phyloP scores from a whole-genome alignment of 2,329 filamentous ascomycete genomes.

The Colletotrichum orchidophilum region DNA sequence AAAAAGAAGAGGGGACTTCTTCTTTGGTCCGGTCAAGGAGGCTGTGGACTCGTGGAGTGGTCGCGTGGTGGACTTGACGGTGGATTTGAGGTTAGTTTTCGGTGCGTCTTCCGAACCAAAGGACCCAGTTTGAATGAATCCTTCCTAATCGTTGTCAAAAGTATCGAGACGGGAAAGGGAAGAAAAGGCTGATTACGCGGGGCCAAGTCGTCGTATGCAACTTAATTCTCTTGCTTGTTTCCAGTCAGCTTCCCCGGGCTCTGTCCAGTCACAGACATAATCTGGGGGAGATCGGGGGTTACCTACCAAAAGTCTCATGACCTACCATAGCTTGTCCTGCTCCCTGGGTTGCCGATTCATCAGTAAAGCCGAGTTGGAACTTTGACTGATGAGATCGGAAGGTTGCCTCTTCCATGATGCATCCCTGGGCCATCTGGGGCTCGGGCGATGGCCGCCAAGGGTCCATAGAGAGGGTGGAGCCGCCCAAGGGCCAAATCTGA shows the following conservation, averaged over 20 bases:
- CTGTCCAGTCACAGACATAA: neutral
- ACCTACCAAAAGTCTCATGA: neutral
- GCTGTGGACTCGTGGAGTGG: no score
- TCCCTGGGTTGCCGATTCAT: neutral
- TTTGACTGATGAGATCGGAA: constrained; percentile 30
- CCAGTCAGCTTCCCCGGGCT: neutral
- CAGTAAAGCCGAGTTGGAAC: constrained; percentile 6
- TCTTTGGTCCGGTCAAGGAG: constrained; percentile 1
- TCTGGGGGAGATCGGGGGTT: neutral
- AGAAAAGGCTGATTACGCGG: neutral
- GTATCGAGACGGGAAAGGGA: neutral
- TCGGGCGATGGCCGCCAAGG: constrained; percentile 22
- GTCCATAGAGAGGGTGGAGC: constrained; percentile 18
- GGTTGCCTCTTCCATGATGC: constrained; percentile 25
- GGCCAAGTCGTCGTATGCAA: neutral
- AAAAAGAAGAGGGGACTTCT: neutral
- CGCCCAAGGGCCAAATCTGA: constrained; percentile 12
- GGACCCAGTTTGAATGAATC: constrained; percentile 17
- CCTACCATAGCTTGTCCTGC: neutral
- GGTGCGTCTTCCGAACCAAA: constrained; percentile 11
- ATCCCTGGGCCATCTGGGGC: constrained; percentile 18
- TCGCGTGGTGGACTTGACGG: neutral
- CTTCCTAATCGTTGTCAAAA: neutral
- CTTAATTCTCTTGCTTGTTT: neutral
- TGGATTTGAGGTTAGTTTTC: constrained; percentile 16